A percentile compares a stretch with the other conserved stretches of the same genome.
phyloP scores from a whole-genome alignment of 306 rosid genomes.

The Gynostemma pentaphyllum region DNA sequence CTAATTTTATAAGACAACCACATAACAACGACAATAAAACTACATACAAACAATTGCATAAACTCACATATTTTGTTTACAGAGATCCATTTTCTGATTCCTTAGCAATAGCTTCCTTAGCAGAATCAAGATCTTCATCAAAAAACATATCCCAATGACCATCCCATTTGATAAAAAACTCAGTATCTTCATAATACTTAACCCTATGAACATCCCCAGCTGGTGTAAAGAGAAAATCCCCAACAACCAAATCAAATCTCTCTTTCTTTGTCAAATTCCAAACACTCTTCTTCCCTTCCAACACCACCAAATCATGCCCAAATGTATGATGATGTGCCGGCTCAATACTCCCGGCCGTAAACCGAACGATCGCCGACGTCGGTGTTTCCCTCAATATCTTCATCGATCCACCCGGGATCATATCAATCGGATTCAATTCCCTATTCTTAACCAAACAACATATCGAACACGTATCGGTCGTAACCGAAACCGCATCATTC shows the following conservation, averaged over 20 bases:
- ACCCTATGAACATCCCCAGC: slow-evolving; percentile 77
- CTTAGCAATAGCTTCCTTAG: neutral
- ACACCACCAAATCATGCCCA: slow-evolving; percentile 81
- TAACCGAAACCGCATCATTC: neutral
- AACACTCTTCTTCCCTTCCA: slow-evolving; percentile 67
- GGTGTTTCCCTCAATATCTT: slow-evolving; percentile 72
- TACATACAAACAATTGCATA: too few relatives aligned
- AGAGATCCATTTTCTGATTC: neutral
- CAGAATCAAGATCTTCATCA: slow-evolving; percentile 53
- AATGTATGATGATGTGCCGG: slow-evolving; percentile 89
- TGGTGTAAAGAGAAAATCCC: slow-evolving; percentile 71
- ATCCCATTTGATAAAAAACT: slow-evolving; percentile 91
- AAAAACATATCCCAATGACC: slow-evolving; percentile 90
- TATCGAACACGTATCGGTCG: slow-evolving; percentile 30
- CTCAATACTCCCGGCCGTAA: slow-evolving; percentile 75
- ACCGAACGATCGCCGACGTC: slow-evolving; percentile 69
- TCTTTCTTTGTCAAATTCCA: slow-evolving; percentile 70
- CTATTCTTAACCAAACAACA: slow-evolving; percentile 63
- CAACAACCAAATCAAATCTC: slow-evolving; percentile 52
- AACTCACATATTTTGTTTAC: too few relatives aligned
- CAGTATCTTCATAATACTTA: slow-evolving; percentile 57
- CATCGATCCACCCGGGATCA: slow-evolving; percentile 82
- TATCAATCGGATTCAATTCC: slow-evolving; percentile 47
- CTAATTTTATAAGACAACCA: too few relatives aligned
- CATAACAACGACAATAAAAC: too few relatives aligned